A percentile compares a stretch with the other conserved stretches of the same genome.
Evolutionary conservation across 2,329 filamentous ascomycete genomes (phyloP).

Genomic region (Cryphonectria radicalis): DNA sequence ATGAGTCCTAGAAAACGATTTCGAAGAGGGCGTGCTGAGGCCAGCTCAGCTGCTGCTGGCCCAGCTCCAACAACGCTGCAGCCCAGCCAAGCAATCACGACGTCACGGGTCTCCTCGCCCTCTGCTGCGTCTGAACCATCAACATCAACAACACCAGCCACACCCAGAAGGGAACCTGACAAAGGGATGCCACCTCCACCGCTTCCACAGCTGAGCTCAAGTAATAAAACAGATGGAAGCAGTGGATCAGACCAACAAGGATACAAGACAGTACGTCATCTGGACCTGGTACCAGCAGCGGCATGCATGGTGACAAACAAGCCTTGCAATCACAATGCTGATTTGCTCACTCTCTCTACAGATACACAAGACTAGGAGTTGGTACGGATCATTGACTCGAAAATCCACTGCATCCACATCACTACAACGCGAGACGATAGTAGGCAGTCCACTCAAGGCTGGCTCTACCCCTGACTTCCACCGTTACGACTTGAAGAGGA

Average conservation of each 20-base stretch:
- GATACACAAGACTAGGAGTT: constrained; percentile 60
- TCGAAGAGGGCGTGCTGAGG: constrained; percentile 41
- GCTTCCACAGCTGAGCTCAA: constrained; percentile 16
- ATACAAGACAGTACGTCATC: constrained; percentile 21
- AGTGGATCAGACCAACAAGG: constrained; percentile 10
- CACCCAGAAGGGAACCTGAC: background rate
- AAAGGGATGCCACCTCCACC: constrained; percentile 19
- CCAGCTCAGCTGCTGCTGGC: constrained; percentile 27
- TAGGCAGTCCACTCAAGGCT: constrained; percentile 58
- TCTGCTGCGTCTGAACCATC: constrained; percentile 23
- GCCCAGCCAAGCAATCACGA: constrained; percentile 27
- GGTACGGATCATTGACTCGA: constrained; percentile 67
- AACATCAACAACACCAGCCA: constrained; percentile 17
- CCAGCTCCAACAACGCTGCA: constrained; percentile 32
- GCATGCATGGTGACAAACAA: background rate
- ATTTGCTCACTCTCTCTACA: constrained; percentile 33
- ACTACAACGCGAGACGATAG: constrained; percentile 63
- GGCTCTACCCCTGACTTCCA: constrained; percentile 53
- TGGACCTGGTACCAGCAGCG: background rate
- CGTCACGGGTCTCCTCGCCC: constrained; percentile 28
- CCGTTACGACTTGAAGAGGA: constrained; percentile 53
- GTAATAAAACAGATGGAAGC: constrained; percentile 21
- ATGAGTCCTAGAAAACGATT: constrained; percentile 50
- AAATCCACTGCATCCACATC: constrained; percentile 65
- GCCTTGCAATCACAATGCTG: background rate